These are phyloP conservation scores for Puccinia hordei DNA, from an alignment of 1,284 basidiomycete genomes.

Conservation along the genomic window DNA sequence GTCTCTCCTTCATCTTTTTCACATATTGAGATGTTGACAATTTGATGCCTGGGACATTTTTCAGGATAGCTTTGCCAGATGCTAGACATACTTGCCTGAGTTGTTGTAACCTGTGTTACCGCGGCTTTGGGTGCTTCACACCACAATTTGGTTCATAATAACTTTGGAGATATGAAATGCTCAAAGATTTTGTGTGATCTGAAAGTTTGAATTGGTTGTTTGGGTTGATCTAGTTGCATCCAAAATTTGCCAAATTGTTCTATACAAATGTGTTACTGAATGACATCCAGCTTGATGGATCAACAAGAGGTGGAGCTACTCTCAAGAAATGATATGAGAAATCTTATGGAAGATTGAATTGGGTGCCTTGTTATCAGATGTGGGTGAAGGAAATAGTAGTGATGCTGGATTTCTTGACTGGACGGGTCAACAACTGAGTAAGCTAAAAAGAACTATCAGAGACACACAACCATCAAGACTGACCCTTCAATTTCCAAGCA, in stretches of 20 bases:
- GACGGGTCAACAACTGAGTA: slow-evolving; percentile 7
- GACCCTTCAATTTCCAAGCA: background rate
- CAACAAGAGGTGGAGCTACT: background rate
- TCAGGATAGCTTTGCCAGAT: slow-evolving; percentile 17
- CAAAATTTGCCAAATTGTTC: slow-evolving; percentile 40
- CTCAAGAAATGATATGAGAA: background rate
- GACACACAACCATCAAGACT: background rate
- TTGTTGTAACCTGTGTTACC: slow-evolving; percentile 42
- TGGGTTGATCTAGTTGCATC: background rate
- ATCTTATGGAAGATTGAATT: background rate
- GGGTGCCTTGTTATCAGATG: background rate
- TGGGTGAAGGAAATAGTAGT: background rate
- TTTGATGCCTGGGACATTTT: slow-evolving; percentile 15
- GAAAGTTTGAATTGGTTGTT: background rate
- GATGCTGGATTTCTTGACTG: background rate
- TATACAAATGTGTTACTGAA: slow-evolving; percentile 21
- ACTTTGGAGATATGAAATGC: background rate
- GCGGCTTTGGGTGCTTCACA: slow-evolving; percentile 33
- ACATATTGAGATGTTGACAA: too few relatives aligned
- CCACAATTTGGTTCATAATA: background rate
- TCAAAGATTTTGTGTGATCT: too few relatives aligned
- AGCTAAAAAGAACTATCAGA: background rate
- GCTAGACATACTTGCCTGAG: slow-evolving; percentile 31
- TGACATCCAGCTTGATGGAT: slow-evolving; percentile 15
- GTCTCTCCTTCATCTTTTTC: background rate